Evolutionary conservation across 177 flowering plant genomes (phyloP).

Genomic region (Vitis hybrid): DNA sequence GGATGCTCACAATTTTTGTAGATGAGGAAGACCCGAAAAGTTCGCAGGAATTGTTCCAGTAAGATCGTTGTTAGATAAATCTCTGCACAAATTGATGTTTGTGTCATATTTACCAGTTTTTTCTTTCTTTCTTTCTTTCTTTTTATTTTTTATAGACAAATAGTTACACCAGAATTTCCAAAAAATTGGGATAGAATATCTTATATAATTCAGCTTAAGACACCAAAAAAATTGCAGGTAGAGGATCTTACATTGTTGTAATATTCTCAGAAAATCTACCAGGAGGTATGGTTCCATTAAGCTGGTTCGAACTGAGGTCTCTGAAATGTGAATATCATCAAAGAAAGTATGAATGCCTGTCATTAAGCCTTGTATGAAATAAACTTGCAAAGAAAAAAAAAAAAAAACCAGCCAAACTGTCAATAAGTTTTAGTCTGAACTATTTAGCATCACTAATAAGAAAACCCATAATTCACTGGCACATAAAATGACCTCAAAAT

Average conservation of each 20-base stretch:
- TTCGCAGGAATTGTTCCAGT: slow-evolving; percentile 64
- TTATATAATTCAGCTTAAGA: background rate
- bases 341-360: background rate
- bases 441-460: background rate
- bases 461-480: background rate
- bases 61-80: slow-evolving; percentile 67
- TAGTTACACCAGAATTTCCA: too few species aligned
- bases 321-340: slow-evolving; percentile 28
- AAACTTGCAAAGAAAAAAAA: background rate
- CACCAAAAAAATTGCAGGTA: background rate
- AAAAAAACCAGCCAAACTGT: background rate
- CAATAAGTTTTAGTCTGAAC: background rate
- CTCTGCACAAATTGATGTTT: slow-evolving; percentile 42
- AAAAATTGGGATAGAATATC: background rate
- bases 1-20: slow-evolving; percentile 73
- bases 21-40: slow-evolving; percentile 68
- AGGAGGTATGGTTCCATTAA: slow-evolving; percentile 55
- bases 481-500: background rate
- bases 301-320: slow-evolving; percentile 56
- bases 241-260: slow-evolving; percentile 58
- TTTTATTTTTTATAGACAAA: too few species aligned
- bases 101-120: too few species aligned
- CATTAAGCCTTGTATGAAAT: background rate
- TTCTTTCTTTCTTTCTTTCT: too few species aligned
- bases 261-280: slow-evolving; percentile 46